phyloP scores from a whole-genome alignment of 805 yeast species.

The Saccharomycopsis fermentans region DNA sequence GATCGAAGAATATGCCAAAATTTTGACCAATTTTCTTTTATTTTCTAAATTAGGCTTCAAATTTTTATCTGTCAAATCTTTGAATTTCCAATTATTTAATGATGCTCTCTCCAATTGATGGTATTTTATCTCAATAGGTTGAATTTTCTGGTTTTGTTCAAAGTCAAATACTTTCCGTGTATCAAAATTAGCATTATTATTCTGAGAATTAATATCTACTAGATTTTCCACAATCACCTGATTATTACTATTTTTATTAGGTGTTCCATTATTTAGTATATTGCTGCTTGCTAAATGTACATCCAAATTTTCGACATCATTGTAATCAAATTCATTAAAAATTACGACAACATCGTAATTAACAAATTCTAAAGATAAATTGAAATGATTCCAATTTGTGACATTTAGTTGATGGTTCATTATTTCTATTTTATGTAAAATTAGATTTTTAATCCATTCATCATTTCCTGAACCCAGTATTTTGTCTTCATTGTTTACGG shows the following conservation, averaged over 20 bases:
- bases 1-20: constrained; percentile 73
- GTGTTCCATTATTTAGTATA: not conserved
- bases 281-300: constrained; percentile 20
- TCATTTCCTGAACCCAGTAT: not conserved
- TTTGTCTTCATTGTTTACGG: constrained; percentile 11
- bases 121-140: constrained; percentile 84
- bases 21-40: constrained; percentile 60
- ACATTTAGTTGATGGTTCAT: constrained; percentile 10
- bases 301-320: not conserved
- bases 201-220: constrained; percentile 23
- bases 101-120: constrained; percentile 78
- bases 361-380: constrained; percentile 32
- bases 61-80: constrained; percentile 47
- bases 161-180: constrained; percentile 50
- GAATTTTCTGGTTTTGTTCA: constrained; percentile 46
- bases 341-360: constrained; percentile 35
- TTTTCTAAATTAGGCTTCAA: constrained; percentile 80
- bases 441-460: constrained; percentile 15
- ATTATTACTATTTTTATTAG: constrained; percentile 5
- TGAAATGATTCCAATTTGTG: constrained; percentile 19
- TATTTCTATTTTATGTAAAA: constrained; percentile 12
- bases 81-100: constrained; percentile 43
- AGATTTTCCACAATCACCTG: constrained; percentile 22
- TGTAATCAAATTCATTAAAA: constrained; percentile 29
- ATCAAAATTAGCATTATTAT: constrained; percentile 21